These are phyloP conservation scores for Melaleuca quinquenervia DNA, from an alignment of 345 rosid species.

Conservation along the genomic window DNA sequence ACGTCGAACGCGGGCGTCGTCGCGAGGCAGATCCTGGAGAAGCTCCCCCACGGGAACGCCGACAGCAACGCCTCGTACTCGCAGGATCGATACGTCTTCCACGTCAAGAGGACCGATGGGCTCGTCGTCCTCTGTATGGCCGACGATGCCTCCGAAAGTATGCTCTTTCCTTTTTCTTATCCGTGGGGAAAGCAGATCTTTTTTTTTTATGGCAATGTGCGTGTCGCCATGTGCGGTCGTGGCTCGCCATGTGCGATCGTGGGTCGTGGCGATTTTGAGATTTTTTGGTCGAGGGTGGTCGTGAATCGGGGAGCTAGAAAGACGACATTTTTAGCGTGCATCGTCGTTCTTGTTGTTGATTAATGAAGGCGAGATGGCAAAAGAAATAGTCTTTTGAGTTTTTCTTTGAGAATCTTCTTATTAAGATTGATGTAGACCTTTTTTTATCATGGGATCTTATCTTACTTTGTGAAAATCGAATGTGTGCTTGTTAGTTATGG, in stretches of 20 bases:
- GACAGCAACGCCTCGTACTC: conserved; percentile 29
- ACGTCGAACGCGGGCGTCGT: conserved; percentile 24
- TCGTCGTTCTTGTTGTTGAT: not conserved
- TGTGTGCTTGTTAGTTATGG: not conserved
- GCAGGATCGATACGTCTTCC: conserved; percentile 34
- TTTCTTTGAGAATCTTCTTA: not conserved
- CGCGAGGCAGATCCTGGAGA: conserved; percentile 29
- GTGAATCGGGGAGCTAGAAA: not conserved
- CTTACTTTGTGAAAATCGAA: not conserved
- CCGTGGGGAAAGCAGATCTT: not conserved
- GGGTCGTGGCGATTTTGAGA: not conserved
- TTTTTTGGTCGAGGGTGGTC: not conserved
- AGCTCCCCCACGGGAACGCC: conserved; percentile 8
- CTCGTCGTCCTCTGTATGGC: conserved; percentile 45
- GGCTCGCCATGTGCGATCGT: not conserved
- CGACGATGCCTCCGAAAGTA: conserved; percentile 25
- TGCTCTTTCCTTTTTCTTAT: not conserved
- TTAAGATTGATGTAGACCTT: not conserved
- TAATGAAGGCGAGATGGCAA: not conserved
- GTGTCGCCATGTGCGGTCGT: not conserved
- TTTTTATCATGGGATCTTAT: not conserved
- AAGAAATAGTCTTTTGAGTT: not conserved
- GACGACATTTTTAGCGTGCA: not conserved
- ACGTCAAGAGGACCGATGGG: conserved; percentile 33
- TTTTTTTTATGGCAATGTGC: not conserved